Percentiles rank a stretch among this genome's conserved stretches.
These are phyloP conservation scores for Suillus decipiens DNA, from an alignment of 768 basidiomycete species.

Conservation along the genomic window DNA sequence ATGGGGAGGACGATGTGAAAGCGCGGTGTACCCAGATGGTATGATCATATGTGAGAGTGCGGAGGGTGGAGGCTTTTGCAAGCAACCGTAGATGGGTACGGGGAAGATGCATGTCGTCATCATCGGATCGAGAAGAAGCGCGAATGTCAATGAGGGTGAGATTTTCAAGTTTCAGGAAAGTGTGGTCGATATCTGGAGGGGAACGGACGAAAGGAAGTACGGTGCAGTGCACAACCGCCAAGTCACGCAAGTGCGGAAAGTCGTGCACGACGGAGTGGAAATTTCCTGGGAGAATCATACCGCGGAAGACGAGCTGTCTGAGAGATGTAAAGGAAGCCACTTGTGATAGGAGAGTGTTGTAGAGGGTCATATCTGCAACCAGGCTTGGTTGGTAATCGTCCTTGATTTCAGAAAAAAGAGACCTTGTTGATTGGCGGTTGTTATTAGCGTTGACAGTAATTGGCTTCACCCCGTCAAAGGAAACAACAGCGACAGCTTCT, in stretches of 20 bases:
- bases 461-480: conserved; percentile 14
- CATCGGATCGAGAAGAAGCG: conserved; percentile 13
- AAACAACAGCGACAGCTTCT: conserved; percentile 26
- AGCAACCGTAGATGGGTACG: conserved; percentile 31
- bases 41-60: conserved; percentile 32
- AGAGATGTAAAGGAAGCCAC: conserved; percentile 35
- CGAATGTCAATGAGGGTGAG: conserved; percentile 42
- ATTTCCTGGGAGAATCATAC: conserved; percentile 37
- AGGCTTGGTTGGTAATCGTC: conserved; percentile 27
- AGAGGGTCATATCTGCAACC: conserved; percentile 26
- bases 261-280: conserved; percentile 39
- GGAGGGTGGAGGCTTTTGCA: conserved; percentile 38
- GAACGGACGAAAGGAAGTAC: conserved; percentile 24
- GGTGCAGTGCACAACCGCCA: conserved; percentile 45
- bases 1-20: conserved; percentile 27
- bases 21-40: conserved; percentile 46
- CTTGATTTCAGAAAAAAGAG: conserved; percentile 1
- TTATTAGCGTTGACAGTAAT: conserved; percentile 11
- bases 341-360: conserved; percentile 25
- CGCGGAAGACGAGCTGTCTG: conserved; percentile 37
- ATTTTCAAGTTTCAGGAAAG: conserved; percentile 42
- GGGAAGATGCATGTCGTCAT: conserved; percentile 11
- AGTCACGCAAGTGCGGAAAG: conserved; percentile 38
- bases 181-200: conserved; percentile 28
- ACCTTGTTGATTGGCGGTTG: conserved; percentile 10